These are phyloP conservation scores for Suzukiozyma palmioleophila DNA, from an alignment of 1,139 yeast genomes.

Conservation along the genomic window DNA sequence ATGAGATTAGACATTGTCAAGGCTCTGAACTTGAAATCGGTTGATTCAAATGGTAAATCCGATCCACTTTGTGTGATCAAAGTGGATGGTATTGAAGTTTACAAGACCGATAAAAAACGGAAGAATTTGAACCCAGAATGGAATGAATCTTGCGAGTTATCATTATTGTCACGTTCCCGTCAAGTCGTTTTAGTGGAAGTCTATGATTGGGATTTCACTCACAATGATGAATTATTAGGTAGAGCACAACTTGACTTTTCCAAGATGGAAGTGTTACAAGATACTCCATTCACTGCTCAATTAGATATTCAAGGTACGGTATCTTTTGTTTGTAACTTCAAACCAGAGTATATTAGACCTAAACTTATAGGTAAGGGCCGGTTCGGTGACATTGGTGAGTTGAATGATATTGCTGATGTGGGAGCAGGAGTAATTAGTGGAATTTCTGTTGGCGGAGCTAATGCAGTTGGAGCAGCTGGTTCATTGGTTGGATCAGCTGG, in stretches of 20 bases:
- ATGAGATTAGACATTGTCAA: constrained; percentile 52
- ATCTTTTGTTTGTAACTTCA: constrained; percentile 48
- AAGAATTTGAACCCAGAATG: constrained; percentile 66
- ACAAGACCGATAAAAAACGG: constrained; percentile 56
- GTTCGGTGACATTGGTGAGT: constrained; percentile 32
- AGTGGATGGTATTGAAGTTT: constrained; percentile 51
- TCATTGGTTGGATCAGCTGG: constrained; percentile 40
- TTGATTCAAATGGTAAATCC: constrained; percentile 69
- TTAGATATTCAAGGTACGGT: constrained; percentile 62
- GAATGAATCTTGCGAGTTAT: constrained; percentile 59
- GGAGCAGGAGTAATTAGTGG: constrained; percentile 38
- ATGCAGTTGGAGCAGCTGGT: constrained; percentile 41
- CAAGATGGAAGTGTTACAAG: constrained; percentile 39
- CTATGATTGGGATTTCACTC: constrained; percentile 76
- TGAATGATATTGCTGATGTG: constrained; percentile 46
- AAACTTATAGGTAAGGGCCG: constrained; percentile 39
- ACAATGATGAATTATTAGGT: constrained; percentile 60
- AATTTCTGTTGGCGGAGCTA: constrained; percentile 6
- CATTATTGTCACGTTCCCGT: constrained; percentile 60
- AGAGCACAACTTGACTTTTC: constrained; percentile 46
- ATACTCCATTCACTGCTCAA: constrained; percentile 43
- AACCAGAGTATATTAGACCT: constrained; percentile 68
- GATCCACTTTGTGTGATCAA: constrained; percentile 59
- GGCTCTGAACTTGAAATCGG: constrained; percentile 51
- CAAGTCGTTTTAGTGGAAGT: constrained; percentile 45